Conservation (phyloP, 1,284 basidiomycete genomes). For the Melampsora larici-populina region DNA sequence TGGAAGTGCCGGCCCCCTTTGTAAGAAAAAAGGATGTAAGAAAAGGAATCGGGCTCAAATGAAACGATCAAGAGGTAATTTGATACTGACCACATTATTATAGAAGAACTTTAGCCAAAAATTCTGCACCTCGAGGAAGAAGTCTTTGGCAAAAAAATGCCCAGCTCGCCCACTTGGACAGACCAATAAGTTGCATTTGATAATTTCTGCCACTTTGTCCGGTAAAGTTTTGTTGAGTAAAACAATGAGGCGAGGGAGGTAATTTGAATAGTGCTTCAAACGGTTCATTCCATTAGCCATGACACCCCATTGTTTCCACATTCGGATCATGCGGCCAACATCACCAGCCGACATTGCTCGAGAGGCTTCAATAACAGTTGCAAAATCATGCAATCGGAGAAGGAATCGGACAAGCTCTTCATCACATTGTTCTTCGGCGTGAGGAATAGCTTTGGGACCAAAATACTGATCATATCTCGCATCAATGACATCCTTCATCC, state of each 20-base stretch:
- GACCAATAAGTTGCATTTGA: not conserved
- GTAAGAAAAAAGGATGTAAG: no score
- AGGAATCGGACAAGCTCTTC: not conserved
- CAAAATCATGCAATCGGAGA: slow-evolving; percentile 3
- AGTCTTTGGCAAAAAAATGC: slow-evolving; percentile 16
- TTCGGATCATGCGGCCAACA: not conserved
- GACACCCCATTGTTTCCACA: slow-evolving; percentile 3
- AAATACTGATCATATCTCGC: not conserved
- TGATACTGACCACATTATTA: not conserved
- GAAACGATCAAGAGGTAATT: no score
- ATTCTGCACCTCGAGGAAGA: slow-evolving; percentile 1
- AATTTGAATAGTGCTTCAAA: not conserved
- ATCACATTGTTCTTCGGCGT: no score
- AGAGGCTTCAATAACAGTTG: not conserved
- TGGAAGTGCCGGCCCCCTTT: no score
- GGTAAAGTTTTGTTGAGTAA: not conserved
- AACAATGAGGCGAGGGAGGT: not conserved
- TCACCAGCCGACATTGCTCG: not conserved
- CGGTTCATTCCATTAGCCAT: not conserved
- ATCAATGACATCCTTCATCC: not conserved
- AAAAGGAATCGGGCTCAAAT: no score
- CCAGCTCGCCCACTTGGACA: no score
- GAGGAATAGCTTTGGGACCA: not conserved
- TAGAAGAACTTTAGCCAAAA: slow-evolving; percentile 10
- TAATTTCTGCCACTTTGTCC: no score